phyloP scores from a whole-genome alignment of 306 rosid species.

The Cicer judaicum region DNA sequence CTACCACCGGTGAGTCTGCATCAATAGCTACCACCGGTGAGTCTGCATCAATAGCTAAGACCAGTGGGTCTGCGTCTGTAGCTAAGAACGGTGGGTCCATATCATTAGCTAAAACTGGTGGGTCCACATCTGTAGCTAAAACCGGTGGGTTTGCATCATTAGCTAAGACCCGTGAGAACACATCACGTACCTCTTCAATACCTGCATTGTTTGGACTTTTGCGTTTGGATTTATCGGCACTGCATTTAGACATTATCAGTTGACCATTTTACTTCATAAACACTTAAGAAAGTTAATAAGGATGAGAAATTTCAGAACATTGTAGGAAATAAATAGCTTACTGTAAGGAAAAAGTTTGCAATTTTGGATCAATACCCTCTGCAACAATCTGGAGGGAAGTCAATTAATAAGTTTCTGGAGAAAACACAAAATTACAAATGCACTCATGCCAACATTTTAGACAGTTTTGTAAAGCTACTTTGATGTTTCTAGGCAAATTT shows the following conservation, averaged over 20 bases:
- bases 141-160: not conserved
- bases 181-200: slow-evolving; percentile 49
- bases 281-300: slow-evolving; percentile 28
- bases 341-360: slow-evolving; percentile 63
- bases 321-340: slow-evolving; percentile 47
- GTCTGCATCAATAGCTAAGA: not conserved
- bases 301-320: slow-evolving; percentile 33
- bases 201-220: slow-evolving; percentile 44
- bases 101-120: not conserved
- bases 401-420: slow-evolving; percentile 21
- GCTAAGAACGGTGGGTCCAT: not conserved
- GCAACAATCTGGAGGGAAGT: slow-evolving; percentile 59
- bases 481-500: slow-evolving; percentile 27
- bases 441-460: slow-evolving; percentile 24
- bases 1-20: not conserved
- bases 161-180: slow-evolving; percentile 34
- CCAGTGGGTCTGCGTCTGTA: not conserved
- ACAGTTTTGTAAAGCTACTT: slow-evolving; percentile 35
- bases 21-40: not conserved
- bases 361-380: slow-evolving; percentile 66
- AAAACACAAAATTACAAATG: slow-evolving; percentile 33
- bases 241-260: slow-evolving; percentile 48
- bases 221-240: slow-evolving; percentile 63
- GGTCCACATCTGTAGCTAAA: not conserved
- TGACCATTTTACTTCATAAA: slow-evolving; percentile 43